These are phyloP conservation scores for Pisolithus sp. DNA, from an alignment of 768 basidiomycete species.

Conservation along the genomic window DNA sequence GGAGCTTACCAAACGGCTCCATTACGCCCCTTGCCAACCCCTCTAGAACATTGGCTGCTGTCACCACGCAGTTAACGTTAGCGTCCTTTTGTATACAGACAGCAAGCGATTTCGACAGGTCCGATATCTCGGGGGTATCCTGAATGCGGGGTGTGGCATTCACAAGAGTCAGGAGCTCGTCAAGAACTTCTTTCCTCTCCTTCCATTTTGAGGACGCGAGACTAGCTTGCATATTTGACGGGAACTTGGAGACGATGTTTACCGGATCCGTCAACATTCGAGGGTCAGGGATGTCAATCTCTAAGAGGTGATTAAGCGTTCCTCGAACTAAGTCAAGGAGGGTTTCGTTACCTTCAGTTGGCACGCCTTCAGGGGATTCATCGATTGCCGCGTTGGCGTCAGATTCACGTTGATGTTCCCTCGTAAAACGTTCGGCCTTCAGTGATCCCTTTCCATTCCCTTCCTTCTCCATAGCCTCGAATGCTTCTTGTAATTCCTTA, in stretches of 20 bases:
- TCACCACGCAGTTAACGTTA: conserved; percentile 92
- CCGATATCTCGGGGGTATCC: conserved; percentile 71
- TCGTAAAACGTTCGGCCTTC: conserved; percentile 75
- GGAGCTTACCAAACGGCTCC: conserved; percentile 64
- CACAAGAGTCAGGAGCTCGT: conserved; percentile 70
- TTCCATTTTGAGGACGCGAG: conserved; percentile 97
- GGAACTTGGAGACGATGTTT: conserved; percentile 70
- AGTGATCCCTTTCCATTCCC: conserved; percentile 78
- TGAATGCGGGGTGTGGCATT: conserved; percentile 68
- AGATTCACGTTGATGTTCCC: conserved; percentile 66
- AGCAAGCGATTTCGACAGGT: conserved; percentile 72
- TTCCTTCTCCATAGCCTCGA: conserved; percentile 77
- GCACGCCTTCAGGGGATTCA: conserved; percentile 40
- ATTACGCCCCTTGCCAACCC: conserved; percentile 80
- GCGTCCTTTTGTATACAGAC: conserved; percentile 80
- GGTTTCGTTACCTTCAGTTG: conserved; percentile 41
- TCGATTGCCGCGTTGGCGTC: conserved; percentile 38
- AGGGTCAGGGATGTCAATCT: conserved; percentile 61
- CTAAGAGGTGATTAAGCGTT: conserved; percentile 25
- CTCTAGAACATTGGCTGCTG: conserved; percentile 80
- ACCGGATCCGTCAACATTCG: conserved; percentile 75
- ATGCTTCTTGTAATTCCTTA: conserved; percentile 89
- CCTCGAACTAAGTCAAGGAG: neutral
- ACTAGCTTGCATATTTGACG: conserved; percentile 62
- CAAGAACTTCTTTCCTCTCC: conserved; percentile 87